These are phyloP conservation scores for Tribonema minus DNA, from an alignment of 108 stramenopile species.

Conservation along the genomic window DNA sequence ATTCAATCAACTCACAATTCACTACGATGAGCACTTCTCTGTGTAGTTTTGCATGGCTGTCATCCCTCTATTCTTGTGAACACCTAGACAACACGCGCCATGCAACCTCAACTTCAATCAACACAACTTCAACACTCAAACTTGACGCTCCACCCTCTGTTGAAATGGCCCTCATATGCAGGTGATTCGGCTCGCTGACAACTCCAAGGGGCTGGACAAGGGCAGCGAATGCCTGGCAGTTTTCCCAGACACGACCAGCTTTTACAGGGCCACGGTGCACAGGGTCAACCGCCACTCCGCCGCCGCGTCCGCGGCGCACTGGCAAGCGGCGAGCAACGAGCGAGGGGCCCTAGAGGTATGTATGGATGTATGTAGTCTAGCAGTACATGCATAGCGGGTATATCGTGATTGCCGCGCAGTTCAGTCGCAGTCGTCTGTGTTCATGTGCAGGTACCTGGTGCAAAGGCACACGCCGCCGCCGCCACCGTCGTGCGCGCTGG, in stretches of 20 bases:
- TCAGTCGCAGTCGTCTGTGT: background rate
- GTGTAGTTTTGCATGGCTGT: background rate
- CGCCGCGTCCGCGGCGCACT: background rate
- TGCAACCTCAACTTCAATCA: background rate
- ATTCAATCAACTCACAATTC: too few relatives aligned
- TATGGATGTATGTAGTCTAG: background rate
- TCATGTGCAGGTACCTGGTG: background rate
- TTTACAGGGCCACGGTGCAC: slow-evolving; percentile 81
- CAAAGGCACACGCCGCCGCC: background rate
- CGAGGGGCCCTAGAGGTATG: background rate
- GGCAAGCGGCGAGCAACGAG: background rate
- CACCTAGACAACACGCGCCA: too few relatives aligned
- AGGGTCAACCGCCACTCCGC: background rate
- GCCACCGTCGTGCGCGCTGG: background rate
- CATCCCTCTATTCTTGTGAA: too few relatives aligned
- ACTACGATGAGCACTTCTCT: background rate
- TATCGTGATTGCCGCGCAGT: too few relatives aligned
- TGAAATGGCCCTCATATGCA: too few relatives aligned
- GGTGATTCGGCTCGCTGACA: slow-evolving; percentile 61
- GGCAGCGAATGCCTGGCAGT: slow-evolving; percentile 91
- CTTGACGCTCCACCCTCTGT: background rate
- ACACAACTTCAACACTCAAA: background rate
- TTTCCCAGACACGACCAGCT: slow-evolving; percentile 93
- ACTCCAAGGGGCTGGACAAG: slow-evolving; percentile 67
- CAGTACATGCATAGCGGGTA: background rate